Base-by-base conservation (phyloP, 1,284 basidiomycete species). In the Tylopilus microsporus region DNA sequence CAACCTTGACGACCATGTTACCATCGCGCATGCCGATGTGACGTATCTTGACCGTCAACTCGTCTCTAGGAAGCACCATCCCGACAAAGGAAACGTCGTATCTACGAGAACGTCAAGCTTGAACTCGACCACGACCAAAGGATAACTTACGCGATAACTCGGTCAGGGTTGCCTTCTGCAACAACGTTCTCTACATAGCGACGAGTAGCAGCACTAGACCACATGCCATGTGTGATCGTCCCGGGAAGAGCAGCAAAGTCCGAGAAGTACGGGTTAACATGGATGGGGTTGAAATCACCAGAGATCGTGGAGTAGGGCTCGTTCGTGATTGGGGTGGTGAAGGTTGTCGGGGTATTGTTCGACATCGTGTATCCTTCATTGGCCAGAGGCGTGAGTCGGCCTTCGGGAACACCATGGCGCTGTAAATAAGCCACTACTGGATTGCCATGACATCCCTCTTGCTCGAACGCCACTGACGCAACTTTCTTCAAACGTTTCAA, bases 261-360 rank as follows among this genome's bases (percentile, higher is more conserved):
- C 34, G 96, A 86, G 79, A 99, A 98, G 81, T 98, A 98, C 0
- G 96, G 97, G 77, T 99, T 98, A 76, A 97, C 81, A 75, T 99
- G 97, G 66, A 99, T 97, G n/a, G 92, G 90, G 67, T 91, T 98
- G 82, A 93, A 98, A 76, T 99, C 97, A 52, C 96, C 95, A 3
- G 96, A 98, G 60, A 95, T 85, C 74, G 89, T 87, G 7, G 94
- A 98, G 79, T 98, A 98, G 5, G 94, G 89, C 76, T 97, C 87
- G 73, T 99, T 98, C 56, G 92, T 92, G 47, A 91, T 78, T 18
- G 95, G 92, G 5, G 92, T 81, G 56, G 77, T 84, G 78, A 92
- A 93, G 3, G 79, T 74, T 15, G 85, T 85, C 12, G 81, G 76
- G 15, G 81, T 76, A 19, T 79, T 75, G 42, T 77, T 83, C 49